Percentiles rank a stretch among this genome's conserved stretches.
These are phyloP conservation scores for Umbelopsis sp. DNA, from an alignment of 192 early-diverging fungal species.

Conservation along the genomic window DNA sequence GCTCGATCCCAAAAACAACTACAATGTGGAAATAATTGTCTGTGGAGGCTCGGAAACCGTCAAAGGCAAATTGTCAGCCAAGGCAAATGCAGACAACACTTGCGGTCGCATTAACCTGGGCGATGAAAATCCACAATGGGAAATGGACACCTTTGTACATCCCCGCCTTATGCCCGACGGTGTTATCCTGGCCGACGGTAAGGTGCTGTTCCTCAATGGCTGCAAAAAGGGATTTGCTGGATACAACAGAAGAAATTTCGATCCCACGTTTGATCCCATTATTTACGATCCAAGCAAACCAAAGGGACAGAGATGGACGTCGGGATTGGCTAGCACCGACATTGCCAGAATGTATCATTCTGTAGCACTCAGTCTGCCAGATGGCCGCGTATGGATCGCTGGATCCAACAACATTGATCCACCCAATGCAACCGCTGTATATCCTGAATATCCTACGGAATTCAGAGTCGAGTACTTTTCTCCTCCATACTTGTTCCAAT, in stretches of 20 bases:
- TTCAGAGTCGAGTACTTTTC: slow-evolving; percentile 57
- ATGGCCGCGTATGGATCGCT: slow-evolving; percentile 52
- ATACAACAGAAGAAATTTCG: slow-evolving; percentile 44
- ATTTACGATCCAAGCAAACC: slow-evolving; percentile 57
- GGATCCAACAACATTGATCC: slow-evolving; percentile 49
- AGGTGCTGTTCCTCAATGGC: slow-evolving; percentile 65
- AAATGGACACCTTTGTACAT: slow-evolving; percentile 53
- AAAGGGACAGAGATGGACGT: slow-evolving; percentile 45
- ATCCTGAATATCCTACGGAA: slow-evolving; percentile 45
- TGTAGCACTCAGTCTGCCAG: slow-evolving; percentile 49
- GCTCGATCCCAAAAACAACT: slow-evolving; percentile 56
- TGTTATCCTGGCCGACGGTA: slow-evolving; percentile 57
- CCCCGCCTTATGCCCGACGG: slow-evolving; percentile 56
- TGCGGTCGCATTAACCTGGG: slow-evolving; percentile 55
- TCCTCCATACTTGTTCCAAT: slow-evolving; percentile 54
- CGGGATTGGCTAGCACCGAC: slow-evolving; percentile 43
- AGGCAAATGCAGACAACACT: slow-evolving; percentile 39
- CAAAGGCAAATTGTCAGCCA: slow-evolving; percentile 10
- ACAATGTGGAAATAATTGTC: slow-evolving; percentile 57
- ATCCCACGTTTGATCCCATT: slow-evolving; percentile 54
- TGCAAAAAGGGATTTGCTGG: slow-evolving; percentile 61
- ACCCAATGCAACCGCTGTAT: slow-evolving; percentile 36
- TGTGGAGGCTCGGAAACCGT: slow-evolving; percentile 59
- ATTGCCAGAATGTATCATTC: slow-evolving; percentile 71
- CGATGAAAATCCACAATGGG: slow-evolving; percentile 48